Evolutionary conservation across 108 stramenopile species (phyloP).

Genomic region (Nitzschia inconspicua): DNA sequence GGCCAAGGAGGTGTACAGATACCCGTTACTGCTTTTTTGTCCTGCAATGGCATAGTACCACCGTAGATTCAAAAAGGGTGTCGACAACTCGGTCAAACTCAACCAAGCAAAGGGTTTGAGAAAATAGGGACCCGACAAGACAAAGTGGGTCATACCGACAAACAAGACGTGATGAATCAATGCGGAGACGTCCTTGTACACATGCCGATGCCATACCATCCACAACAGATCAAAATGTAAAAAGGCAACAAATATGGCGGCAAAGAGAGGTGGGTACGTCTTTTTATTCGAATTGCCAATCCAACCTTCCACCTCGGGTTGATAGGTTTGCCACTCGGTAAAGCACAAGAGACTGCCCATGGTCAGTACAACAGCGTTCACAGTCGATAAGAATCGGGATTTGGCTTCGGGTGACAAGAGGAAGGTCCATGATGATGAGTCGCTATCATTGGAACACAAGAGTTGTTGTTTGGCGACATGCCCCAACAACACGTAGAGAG

Average conservation of each 20-base stretch:
- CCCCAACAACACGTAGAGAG: too few species aligned
- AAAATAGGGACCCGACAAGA: slow-evolving; percentile 1
- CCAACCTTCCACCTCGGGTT: slow-evolving; percentile 8
- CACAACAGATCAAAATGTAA: slow-evolving; percentile 14
- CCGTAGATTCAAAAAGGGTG: slow-evolving; percentile 15
- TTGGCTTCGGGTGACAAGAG: slow-evolving; percentile 19
- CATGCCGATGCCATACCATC: slow-evolving; percentile 10
- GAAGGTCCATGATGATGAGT: too few species aligned
- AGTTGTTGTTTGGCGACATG: too few species aligned
- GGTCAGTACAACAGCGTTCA: slow-evolving; percentile 1
- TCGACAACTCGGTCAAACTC: slow-evolving; percentile 12
- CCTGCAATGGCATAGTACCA: slow-evolving; percentile 9
- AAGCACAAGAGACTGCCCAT: slow-evolving; percentile 17
- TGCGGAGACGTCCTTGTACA: neutral
- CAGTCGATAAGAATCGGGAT: slow-evolving; percentile 5
- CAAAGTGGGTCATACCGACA: slow-evolving; percentile 11
- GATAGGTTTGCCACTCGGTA: slow-evolving; percentile 3
- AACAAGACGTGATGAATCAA: slow-evolving; percentile 14
- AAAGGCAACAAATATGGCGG: slow-evolving; percentile 16
- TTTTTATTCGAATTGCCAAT: neutral
- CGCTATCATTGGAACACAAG: too few species aligned
- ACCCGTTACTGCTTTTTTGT: neutral
- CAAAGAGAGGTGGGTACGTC: neutral
- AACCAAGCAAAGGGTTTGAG: slow-evolving; percentile 21
- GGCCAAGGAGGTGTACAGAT: neutral